These are phyloP conservation scores for Hypoxylon subgilvum DNA, from an alignment of 495 filamentous ascomycete genomes.

Conservation along the genomic window DNA sequence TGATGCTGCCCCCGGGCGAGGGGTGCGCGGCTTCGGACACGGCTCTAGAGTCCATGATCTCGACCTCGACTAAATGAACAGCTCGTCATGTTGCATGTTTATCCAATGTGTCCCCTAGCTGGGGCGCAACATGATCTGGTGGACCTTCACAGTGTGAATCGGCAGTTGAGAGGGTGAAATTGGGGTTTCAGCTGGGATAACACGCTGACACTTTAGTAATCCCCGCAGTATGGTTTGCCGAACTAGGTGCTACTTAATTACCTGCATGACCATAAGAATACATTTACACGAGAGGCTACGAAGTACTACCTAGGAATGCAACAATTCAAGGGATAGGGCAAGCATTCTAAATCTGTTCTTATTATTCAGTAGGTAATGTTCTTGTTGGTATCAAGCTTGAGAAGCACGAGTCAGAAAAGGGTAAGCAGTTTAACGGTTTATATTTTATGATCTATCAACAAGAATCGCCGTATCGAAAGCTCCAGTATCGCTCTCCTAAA, in stretches of 20 bases:
- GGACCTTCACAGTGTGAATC: neutral
- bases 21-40: conserved; percentile 34
- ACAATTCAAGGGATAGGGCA: too few species aligned
- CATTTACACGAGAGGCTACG: neutral
- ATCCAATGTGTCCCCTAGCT: neutral
- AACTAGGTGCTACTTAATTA: conserved; percentile 3
- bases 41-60: conserved; percentile 42
- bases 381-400: too few species aligned
- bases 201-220: conserved; percentile 16
- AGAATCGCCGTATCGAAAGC: conserved; percentile 3
- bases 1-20: conserved; percentile 35
- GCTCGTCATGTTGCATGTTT: conserved; percentile 22
- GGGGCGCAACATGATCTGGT: conserved; percentile 2
- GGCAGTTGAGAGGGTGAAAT: conserved; percentile 13
- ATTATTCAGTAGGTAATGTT: too few species aligned
- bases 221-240: conserved; percentile 19
- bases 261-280: neutral
- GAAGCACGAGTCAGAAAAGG: too few species aligned
- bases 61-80: conserved; percentile 9
- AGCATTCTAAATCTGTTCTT: too few species aligned
- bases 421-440: too few species aligned
- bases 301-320: too few species aligned
- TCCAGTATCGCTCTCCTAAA: conserved; percentile 25
- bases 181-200: conserved; percentile 27
- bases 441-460: too few species aligned